Percentiles rank a stretch among this genome's conserved stretches.
These are phyloP conservation scores for Durotheca rogersii DNA, from an alignment of 495 filamentous ascomycete species.

Conservation along the genomic window DNA sequence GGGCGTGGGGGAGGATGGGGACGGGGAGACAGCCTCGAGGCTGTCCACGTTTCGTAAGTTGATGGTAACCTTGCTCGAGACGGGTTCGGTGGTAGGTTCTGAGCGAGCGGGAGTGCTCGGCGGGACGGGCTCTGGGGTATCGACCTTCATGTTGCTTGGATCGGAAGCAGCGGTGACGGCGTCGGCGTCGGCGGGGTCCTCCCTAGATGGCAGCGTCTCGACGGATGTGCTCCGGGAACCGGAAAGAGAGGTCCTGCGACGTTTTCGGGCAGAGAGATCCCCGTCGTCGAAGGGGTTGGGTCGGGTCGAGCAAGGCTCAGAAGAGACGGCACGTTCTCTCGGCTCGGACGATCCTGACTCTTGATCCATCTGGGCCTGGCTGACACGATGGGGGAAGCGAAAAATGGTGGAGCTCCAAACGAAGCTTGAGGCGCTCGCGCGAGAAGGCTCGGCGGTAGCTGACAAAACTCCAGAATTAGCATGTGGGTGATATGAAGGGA, in stretches of 20 bases:
- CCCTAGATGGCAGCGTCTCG: conserved; percentile 39
- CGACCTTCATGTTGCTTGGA: conserved; percentile 44
- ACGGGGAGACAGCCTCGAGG: conserved; percentile 46
- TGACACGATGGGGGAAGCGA: conserved; percentile 18
- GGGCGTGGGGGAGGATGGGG: conserved; percentile 47
- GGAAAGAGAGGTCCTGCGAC: conserved; percentile 48
- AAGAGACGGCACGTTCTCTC: conserved; percentile 59
- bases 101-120: conserved; percentile 42
- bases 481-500: conserved; percentile 34
- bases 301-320: conserved; percentile 59
- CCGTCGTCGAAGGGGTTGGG: conserved; percentile 58
- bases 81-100: conserved; percentile 36
- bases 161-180: conserved; percentile 26
- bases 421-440: conserved; percentile 39
- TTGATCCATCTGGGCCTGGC: conserved; percentile 53
- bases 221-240: conserved; percentile 45
- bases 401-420: conserved; percentile 35
- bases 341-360: conserved; percentile 50
- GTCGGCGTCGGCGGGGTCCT: conserved; percentile 24
- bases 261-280: conserved; percentile 54
- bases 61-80: conserved; percentile 54
- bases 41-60: conserved; percentile 50
- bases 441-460: conserved; percentile 39
- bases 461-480: conserved; percentile 39
- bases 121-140: conserved; percentile 38